These are phyloP conservation scores for Ambrosiella cleistominuta DNA, from an alignment of 2,329 filamentous ascomycete species.

Conservation along the genomic window DNA sequence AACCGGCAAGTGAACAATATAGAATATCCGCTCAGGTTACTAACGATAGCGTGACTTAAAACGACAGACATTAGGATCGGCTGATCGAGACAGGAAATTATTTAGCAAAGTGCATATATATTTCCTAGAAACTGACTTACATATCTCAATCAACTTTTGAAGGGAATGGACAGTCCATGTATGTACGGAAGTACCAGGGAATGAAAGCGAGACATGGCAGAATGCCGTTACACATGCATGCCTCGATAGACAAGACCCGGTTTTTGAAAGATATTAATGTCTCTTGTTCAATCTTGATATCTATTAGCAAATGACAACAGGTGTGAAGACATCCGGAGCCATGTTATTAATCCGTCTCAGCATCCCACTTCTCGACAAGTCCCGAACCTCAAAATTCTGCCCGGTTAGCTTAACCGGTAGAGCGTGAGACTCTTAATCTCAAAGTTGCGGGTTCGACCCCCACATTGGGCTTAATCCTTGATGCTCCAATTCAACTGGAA, in stretches of 20 bases:
- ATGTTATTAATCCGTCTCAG: neutral
- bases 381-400: constrained; percentile 17
- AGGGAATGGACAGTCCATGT: neutral
- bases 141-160: too few relatives aligned
- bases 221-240: neutral
- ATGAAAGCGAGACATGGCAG: neutral
- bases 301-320: too few relatives aligned
- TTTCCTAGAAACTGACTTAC: too few relatives aligned
- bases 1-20: neutral
- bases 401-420: constrained; percentile 53
- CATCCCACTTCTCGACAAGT: neutral
- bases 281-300: neutral
- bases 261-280: neutral
- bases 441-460: constrained; percentile 27
- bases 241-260: neutral
- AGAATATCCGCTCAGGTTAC: too few relatives aligned
- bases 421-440: constrained; percentile 52
- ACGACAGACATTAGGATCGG: too few relatives aligned
- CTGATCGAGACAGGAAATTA: too few relatives aligned
- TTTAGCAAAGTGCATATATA: too few relatives aligned
- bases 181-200: neutral
- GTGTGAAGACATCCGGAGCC: too few relatives aligned
- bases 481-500: constrained; percentile 12
- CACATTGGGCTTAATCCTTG: constrained; percentile 17
- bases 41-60: too few relatives aligned